Conservation (phyloP, 495 filamentous ascomycete genomes). For the Penicillium roqueforti region DNA sequence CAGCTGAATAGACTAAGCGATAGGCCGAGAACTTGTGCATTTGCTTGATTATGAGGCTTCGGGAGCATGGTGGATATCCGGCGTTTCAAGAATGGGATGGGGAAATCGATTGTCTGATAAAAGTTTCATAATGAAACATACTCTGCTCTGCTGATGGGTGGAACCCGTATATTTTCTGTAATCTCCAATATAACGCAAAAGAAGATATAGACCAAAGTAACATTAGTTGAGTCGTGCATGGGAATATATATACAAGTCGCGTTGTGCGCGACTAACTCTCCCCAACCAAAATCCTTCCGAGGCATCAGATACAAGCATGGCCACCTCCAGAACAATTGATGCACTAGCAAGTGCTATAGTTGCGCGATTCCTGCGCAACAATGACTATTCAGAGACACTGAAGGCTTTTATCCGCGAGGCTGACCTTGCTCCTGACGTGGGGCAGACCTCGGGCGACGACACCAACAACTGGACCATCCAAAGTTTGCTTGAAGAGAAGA, state of each 20-base stretch:
- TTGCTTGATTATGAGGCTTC: constrained; percentile 7
- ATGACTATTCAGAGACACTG: constrained; percentile 58
- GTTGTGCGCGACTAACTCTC: neutral
- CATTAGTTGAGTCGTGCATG: neutral
- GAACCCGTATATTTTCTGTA: neutral
- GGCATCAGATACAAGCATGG: constrained; percentile 11
- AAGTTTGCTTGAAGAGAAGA: constrained; percentile 61
- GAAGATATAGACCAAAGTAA: neutral
- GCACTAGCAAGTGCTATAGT: constrained; percentile 48
- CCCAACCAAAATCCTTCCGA: constrained; percentile 1
- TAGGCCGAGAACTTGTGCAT: neutral
- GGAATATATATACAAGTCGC: neutral
- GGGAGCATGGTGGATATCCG: constrained; percentile 19
- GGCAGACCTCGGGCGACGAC: constrained; percentile 40
- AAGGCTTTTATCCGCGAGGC: constrained; percentile 60
- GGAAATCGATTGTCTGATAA: constrained; percentile 9
- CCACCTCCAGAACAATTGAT: constrained; percentile 19
- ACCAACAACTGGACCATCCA: constrained; percentile 56
- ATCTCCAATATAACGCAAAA: neutral
- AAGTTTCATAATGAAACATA: constrained; percentile 11
- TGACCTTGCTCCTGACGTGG: constrained; percentile 44
- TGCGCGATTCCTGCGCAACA: constrained; percentile 58
- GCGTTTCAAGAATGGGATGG: constrained; percentile 15
- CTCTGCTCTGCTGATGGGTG: constrained; percentile 2
- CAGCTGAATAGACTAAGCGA: constrained; percentile 23